A percentile compares a stretch with the other conserved stretches of the same genome.
These are phyloP conservation scores for Coemansia sp. DNA, from an alignment of 192 early-diverging fungal species.

Conservation along the genomic window DNA sequence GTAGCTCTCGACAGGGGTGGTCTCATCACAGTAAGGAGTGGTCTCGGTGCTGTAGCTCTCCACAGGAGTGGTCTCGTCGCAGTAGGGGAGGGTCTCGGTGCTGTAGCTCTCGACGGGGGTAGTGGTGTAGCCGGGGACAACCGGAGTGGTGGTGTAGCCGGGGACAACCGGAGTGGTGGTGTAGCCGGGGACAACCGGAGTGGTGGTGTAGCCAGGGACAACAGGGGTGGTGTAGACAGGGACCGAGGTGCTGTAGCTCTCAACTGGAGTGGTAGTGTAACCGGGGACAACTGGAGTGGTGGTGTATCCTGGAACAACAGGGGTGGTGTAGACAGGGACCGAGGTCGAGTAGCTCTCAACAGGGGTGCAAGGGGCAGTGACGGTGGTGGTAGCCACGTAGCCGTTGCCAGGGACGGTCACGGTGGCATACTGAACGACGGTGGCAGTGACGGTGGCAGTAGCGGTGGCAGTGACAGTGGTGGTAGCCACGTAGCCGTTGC, in stretches of 20 bases:
- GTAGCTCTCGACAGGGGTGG: not conserved
- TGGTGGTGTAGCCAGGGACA: conserved; percentile 1
- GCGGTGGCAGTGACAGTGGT: conserved; percentile 19
- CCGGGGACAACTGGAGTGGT: conserved; percentile 3
- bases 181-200: not conserved
- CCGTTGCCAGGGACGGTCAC: too few relatives aligned
- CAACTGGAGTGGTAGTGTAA: conserved; percentile 8
- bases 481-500: conserved; percentile 14
- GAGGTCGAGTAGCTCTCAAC: conserved; percentile 17
- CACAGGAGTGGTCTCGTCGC: conserved; percentile 10
- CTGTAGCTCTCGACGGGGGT: conserved; percentile 19
- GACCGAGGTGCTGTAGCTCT: conserved; percentile 13
- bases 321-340: conserved; percentile 5
- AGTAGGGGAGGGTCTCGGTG: not conserved
- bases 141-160: not conserved
- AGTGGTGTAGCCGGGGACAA: not conserved
- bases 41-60: conserved; percentile 14
- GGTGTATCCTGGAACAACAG: conserved; percentile 11
- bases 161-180: not conserved
- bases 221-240: not conserved
- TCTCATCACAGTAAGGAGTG: conserved; percentile 4
- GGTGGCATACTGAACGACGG: not conserved
- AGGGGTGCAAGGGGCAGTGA: conserved; percentile 15
- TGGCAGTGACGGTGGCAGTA: not conserved
- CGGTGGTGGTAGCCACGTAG: too few relatives aligned